phyloP scores from a whole-genome alignment of 1,139 yeast genomes.

The Candida neerlandica region DNA sequence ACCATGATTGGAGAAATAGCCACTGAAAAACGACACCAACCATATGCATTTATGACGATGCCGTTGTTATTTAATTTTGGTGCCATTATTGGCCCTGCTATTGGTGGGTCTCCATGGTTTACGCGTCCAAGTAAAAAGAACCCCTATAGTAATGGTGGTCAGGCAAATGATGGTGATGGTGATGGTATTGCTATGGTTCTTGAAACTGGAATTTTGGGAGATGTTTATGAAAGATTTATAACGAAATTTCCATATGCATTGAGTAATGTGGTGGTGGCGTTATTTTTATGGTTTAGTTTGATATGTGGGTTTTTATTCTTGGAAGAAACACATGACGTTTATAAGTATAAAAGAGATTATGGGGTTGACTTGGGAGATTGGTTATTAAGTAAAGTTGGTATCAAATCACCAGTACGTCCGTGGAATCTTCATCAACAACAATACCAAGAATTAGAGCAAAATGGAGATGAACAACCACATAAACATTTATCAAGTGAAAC shows the following conservation, averaged over 20 bases:
- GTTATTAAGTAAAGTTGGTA: constrained; percentile 37
- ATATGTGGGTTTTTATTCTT: constrained; percentile 52
- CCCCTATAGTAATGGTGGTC: constrained; percentile 12
- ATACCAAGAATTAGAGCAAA: too few species aligned
- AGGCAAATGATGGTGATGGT: constrained; percentile 7
- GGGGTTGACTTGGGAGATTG: constrained; percentile 59
- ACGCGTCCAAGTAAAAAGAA: constrained; percentile 27
- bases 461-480: constrained; percentile 15
- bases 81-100: constrained; percentile 39
- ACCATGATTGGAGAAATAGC: constrained; percentile 65
- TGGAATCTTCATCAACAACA: constrained; percentile 24
- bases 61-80: constrained; percentile 65
- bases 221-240: constrained; percentile 30
- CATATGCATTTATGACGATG: constrained; percentile 60
- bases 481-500: constrained; percentile 17
- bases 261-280: constrained; percentile 58
- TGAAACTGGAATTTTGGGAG: neutral
- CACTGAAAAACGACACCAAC: constrained; percentile 57
- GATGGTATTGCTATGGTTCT: neutral
- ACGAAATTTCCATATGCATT: constrained; percentile 57
- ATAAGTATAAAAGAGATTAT: constrained; percentile 44
- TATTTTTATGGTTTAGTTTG: constrained; percentile 41
- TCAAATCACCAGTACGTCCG: constrained; percentile 32
- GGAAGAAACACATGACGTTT: constrained; percentile 59
- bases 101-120: constrained; percentile 49